phyloP scores from a whole-genome alignment of 805 yeast genomes.

The Candida boleticola region DNA sequence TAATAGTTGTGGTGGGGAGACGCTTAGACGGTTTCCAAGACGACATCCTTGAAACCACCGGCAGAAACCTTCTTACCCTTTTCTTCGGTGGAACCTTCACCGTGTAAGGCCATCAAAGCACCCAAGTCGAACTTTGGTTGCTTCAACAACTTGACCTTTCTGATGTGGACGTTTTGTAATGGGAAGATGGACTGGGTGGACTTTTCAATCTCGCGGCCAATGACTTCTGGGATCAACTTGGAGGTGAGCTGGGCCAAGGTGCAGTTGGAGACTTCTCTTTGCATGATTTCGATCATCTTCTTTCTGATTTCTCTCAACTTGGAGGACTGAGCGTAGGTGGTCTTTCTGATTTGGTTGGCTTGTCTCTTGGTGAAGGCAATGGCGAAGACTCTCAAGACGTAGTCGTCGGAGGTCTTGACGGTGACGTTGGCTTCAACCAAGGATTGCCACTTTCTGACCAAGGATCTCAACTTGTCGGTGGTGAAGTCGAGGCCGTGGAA shows the following conservation, averaged over 20 bases:
- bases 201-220: slow-evolving; percentile 98
- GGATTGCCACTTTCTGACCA: slow-evolving; percentile 99
- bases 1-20: no score
- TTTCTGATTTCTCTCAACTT: slow-evolving; percentile 97
- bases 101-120: slow-evolving; percentile 93
- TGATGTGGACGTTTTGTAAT: slow-evolving; percentile 96
- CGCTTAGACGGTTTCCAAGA: slow-evolving; percentile 95
- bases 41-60: slow-evolving; percentile 96
- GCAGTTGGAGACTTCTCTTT: slow-evolving; percentile 92
- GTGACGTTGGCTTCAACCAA: slow-evolving; percentile 97
- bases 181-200: slow-evolving; percentile 94
- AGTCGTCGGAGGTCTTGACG: slow-evolving; percentile 96
- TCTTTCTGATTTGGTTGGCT: slow-evolving; percentile 95
- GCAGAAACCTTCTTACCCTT: slow-evolving; percentile 97
- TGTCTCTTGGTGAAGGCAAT: slow-evolving; percentile 99
- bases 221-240: slow-evolving; percentile 97
- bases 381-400: slow-evolving; percentile 93
- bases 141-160: slow-evolving; percentile 98
- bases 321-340: slow-evolving; percentile 96
- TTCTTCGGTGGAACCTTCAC: slow-evolving; percentile 86
- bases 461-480: slow-evolving; percentile 93
- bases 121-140: slow-evolving; percentile 99
- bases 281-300: slow-evolving; percentile 93
- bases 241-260: slow-evolving; percentile 95
- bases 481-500: slow-evolving; percentile 99